Evolutionary conservation across 106 monocot species (phyloP), one percentile per base, ranked within the genome.

Genomic region (Ottelia alismoides): DNA sequence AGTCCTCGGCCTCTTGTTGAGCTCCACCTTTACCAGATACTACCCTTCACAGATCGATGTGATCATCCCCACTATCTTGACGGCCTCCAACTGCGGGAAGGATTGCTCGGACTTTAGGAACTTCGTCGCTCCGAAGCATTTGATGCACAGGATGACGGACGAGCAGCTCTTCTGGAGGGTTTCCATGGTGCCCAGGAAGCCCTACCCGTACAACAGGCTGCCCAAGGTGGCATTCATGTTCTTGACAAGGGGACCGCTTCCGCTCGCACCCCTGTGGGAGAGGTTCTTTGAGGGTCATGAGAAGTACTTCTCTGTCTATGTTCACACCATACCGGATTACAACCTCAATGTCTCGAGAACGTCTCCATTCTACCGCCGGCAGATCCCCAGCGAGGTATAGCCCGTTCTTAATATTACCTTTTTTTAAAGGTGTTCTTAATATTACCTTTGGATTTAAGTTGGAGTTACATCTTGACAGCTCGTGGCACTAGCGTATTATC

Each of bases 201-300:
- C 53, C n/a, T 87, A 55, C 23, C 93, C 93, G 0, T 93, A 68
- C 49, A 62, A 70, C 12, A 59, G 93, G 32, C 78, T 71, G n/a
- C 87, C 87, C 19, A 93, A 88, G 72, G 87, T 93, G 22, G 93
- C 93, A 1, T 87, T 87, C 73, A 44, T 93, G 77, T 93, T 93
- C 51, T 57, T 93, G 75, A 78, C 93, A 0, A 20, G 87, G 14
- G 93, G 93, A 1, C 69, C 87, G 1, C 47, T 93, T 57, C 93
- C 93, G 1, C 73, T 93, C 28, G 44, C 58, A 27, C 80, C 70
- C 10, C 55, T 93, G 22, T 93, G 93, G 93, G 93, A 93, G 35
- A 72, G 48, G 52, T 93, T 93, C 61, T 93, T 93, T 48, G 35
- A 51, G 14, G 87, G 87, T 3, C 93, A 93, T 25, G 63, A 77